phyloP scores from a whole-genome alignment of 129 eudicot genomes.

The Sambucus nigra region DNA sequence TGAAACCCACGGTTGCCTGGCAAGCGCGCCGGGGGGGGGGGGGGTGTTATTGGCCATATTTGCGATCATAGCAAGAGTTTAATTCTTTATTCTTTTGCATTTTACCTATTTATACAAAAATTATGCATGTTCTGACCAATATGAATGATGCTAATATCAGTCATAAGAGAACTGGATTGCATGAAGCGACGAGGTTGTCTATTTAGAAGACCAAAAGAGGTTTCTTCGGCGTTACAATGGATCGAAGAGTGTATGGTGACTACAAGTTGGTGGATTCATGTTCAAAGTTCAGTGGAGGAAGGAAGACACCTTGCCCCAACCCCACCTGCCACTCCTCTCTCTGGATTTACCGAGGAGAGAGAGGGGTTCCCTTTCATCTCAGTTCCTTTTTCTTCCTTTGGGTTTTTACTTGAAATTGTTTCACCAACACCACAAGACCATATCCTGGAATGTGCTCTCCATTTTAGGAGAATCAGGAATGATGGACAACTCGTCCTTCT shows the following conservation, averaged over 20 bases:
- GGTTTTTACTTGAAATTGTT: constrained; percentile 18
- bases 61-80: too few relatives aligned
- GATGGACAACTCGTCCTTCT: constrained; percentile 66
- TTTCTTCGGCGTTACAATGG: constrained; percentile 64
- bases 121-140: too few relatives aligned
- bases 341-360: constrained; percentile 16
- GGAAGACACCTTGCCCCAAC: constrained; percentile 41
- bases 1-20: too few relatives aligned
- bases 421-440: constrained; percentile 42
- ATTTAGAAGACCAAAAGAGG: constrained; percentile 45
- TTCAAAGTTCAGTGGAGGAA: constrained; percentile 50
- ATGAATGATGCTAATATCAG: constrained; percentile 26
- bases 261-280: constrained; percentile 78
- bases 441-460: constrained; percentile 60
- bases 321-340: constrained; percentile 33
- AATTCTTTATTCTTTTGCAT: too few relatives aligned
- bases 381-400: constrained; percentile 20
- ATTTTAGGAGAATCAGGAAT: constrained; percentile 23
- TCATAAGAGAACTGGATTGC: constrained; percentile 58
- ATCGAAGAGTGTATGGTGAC: constrained; percentile 51
- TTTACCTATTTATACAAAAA: too few relatives aligned
- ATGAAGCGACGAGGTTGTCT: constrained; percentile 43
- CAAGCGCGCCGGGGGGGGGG: too few relatives aligned
- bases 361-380: constrained; percentile 13
- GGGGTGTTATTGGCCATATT: too few relatives aligned